These are phyloP conservation scores for Mycoemilia scoparia DNA, from an alignment of 192 early-diverging fungal genomes.

Conservation along the genomic window DNA sequence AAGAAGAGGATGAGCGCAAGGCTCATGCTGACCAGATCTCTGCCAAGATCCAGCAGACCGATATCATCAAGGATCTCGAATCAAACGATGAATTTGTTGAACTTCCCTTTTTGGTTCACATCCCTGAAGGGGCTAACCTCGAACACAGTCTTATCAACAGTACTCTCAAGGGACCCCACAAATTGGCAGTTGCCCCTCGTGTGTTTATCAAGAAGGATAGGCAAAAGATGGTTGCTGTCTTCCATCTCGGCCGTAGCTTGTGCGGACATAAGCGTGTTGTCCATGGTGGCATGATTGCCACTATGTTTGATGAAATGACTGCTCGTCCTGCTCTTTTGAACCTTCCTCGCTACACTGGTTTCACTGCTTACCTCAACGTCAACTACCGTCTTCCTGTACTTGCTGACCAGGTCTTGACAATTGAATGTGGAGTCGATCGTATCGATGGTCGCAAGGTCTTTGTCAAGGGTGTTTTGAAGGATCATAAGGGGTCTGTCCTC, in stretches of 20 bases:
- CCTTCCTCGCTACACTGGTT: conserved; percentile 46
- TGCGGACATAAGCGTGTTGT: conserved; percentile 64
- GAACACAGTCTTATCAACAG: conserved; percentile 16
- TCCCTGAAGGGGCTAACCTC: no score
- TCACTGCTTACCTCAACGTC: conserved; percentile 60
- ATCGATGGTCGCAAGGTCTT: conserved; percentile 52
- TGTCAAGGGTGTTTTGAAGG: conserved; percentile 41
- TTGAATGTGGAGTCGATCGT: conserved; percentile 30
- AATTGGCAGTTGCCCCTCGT: conserved; percentile 18
- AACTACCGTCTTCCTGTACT: conserved; percentile 50
- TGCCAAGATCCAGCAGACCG: no score
- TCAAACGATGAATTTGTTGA: no score
- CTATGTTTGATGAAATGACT: conserved; percentile 48
- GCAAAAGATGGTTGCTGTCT: conserved; percentile 27
- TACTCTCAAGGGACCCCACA: conserved; percentile 10
- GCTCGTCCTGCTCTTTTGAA: conserved; percentile 35
- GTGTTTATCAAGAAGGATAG: conserved; percentile 24
- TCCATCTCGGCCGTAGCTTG: conserved; percentile 48
- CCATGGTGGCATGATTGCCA: conserved; percentile 61
- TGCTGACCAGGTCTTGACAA: conserved; percentile 37
- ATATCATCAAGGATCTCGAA: no score
- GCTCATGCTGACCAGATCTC: no score
- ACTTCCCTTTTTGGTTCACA: no score
- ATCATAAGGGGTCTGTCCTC: conserved; percentile 32
- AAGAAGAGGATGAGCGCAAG: no score